Base-by-base conservation (phyloP, 2,329 filamentous ascomycete genomes). In the Ophiostoma sp. region DNA sequence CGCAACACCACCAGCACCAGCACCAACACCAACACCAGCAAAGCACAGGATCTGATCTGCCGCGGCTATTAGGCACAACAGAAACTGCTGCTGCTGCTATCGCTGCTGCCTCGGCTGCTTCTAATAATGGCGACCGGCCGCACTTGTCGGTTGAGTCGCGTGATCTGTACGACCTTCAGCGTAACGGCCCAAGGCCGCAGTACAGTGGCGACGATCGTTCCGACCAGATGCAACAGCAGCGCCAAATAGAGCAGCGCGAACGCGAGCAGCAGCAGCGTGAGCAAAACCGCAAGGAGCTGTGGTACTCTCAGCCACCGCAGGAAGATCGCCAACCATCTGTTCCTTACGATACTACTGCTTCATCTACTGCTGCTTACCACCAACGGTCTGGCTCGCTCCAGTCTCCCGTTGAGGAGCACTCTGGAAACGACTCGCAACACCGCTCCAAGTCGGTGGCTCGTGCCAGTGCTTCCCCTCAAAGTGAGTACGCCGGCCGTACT, bases 401-500 rank as follows among this genome's bases (percentile, higher is more conserved):
- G 71, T 79, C 73, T 2, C 72, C 72, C 0, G 67, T 79, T 8
- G 84, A 87, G 36, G 85, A 87, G 39, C 83, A 84, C 71, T 77
- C 79, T 44, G 80, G 79, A 13, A 83, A 85, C 48, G 76, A 80
- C 13, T 76, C 82, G 1, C 69, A 64, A 23, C 65, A 48, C 23
- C 65, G 39, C 23, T 67, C 65, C 20, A 70, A 71, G 35, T 71
- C 71, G 1, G 52, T 67, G 20, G 65, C 64, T 13, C 71, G 69
- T 20, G 70, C 80, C 70, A 80, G 83, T 74, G 81, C 81, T 52
- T 77, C 81, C 3, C 79, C 81, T 66, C 82, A 84, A 23, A 80
- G 80, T 70, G 84, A 85, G 72, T 86, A 86, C 72, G 79, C 81
- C 36, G 82, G 83, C 60, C 82, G 80, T n/a, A 86, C 84, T 72